These are phyloP conservation scores for Aureobasidium sp. DNA, from an alignment of 2,329 filamentous ascomycete genomes.

Conservation along the genomic window DNA sequence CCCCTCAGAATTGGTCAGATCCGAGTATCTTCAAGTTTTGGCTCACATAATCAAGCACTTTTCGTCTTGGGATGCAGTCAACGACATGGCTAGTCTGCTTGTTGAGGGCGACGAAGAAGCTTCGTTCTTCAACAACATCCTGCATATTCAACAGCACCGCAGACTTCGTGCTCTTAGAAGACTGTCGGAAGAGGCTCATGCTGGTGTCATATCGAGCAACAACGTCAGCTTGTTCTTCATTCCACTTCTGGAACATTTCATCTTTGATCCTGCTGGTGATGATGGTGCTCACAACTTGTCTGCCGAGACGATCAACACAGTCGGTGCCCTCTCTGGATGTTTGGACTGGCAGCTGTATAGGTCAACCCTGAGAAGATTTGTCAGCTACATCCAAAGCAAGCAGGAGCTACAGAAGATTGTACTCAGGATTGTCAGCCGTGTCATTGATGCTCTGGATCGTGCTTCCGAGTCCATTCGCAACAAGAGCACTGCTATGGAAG, in stretches of 20 bases:
- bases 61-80: constrained; percentile 59
- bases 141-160: constrained; percentile 81
- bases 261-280: constrained; percentile 75
- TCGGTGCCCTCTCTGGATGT: constrained; percentile 64
- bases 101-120: constrained; percentile 65
- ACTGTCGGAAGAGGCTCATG: constrained; percentile 59
- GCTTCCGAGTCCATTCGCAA: background rate
- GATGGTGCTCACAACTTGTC: constrained; percentile 71
- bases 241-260: constrained; percentile 87
- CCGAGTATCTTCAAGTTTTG: constrained; percentile 73
- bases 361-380: constrained; percentile 73
- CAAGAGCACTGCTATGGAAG: constrained; percentile 2
- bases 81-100: constrained; percentile 65
- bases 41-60: constrained; percentile 68
- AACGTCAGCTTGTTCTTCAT: constrained; percentile 84
- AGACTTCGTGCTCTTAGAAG: constrained; percentile 76
- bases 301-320: constrained; percentile 74
- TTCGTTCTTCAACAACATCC: constrained; percentile 85
- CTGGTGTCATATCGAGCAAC: constrained; percentile 58
- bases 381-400: constrained; percentile 71
- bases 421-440: constrained; percentile 69
- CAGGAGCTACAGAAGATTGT: constrained; percentile 79
- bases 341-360: constrained; percentile 89
- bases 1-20: constrained; percentile 71
- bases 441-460: constrained; percentile 64